A percentile compares a stretch with the other conserved stretches of the same genome.
Evolutionary conservation across 2,329 filamentous ascomycete genomes (phyloP).

Genomic region (Claviceps humidiphila): DNA sequence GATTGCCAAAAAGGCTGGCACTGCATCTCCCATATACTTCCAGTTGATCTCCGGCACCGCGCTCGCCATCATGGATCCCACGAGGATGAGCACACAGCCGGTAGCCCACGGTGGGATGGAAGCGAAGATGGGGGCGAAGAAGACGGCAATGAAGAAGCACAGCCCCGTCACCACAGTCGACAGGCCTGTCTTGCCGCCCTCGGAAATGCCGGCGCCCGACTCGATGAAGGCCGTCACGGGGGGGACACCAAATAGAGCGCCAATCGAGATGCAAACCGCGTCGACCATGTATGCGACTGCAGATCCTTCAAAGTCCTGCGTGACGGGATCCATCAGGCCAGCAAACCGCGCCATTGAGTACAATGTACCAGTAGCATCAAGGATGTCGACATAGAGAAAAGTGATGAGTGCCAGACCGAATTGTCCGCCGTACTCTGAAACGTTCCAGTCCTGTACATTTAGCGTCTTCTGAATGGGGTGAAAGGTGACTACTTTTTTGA

Average conservation of each 20-base stretch:
- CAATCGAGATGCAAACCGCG: constrained; percentile 65
- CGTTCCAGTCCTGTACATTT: constrained; percentile 60
- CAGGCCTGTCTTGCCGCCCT: constrained; percentile 75
- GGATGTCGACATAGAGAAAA: constrained; percentile 81
- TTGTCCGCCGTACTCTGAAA: constrained; percentile 55
- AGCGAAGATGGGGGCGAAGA: constrained; percentile 83
- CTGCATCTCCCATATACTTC: constrained; percentile 69
- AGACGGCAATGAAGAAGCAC: constrained; percentile 77
- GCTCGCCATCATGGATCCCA: constrained; percentile 77
- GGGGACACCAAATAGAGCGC: constrained; percentile 61
- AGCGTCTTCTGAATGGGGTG: constrained; percentile 60
- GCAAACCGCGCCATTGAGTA: constrained; percentile 85
- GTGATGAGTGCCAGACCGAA: constrained; percentile 78
- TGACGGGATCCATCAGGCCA: constrained; percentile 65
- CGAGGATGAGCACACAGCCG: constrained; percentile 73
- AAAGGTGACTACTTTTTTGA: constrained; percentile 77
- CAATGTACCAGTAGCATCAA: constrained; percentile 74
- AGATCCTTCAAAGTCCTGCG: constrained; percentile 78
- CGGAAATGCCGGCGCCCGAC: constrained; percentile 79
- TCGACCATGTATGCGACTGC: constrained; percentile 76
- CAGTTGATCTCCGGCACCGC: constrained; percentile 78
- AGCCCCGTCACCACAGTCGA: constrained; percentile 67
- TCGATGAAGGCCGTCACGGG: constrained; percentile 82
- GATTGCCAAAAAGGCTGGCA: constrained; percentile 75
- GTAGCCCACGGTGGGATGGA: constrained; percentile 85